A percentile compares a stretch with the other conserved stretches of the same genome.
phyloP scores from a whole-genome alignment of 75 land plant genomes.

The Cupressus sempervirens region DNA sequence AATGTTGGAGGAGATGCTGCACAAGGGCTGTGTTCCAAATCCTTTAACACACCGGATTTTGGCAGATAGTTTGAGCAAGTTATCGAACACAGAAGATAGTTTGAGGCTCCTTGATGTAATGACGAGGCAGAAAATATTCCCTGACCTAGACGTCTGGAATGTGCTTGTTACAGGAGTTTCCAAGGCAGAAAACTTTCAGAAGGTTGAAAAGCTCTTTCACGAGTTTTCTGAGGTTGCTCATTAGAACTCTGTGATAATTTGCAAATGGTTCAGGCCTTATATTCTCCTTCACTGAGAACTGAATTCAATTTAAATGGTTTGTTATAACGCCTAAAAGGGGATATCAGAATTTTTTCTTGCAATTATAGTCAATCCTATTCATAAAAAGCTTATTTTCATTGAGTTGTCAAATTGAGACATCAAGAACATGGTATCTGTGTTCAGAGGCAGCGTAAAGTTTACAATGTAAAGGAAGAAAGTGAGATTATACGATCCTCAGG shows the following conservation, averaged over 20 bases:
- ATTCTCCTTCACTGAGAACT: not conserved
- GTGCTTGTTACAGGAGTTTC: conserved; percentile 14
- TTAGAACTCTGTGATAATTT: not conserved
- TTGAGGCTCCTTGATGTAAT: conserved; percentile 25
- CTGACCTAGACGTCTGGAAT: conserved; percentile 34
- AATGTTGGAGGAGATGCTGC: conserved; percentile 78
- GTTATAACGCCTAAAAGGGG: not conserved
- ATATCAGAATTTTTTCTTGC: not conserved
- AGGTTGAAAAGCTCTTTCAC: not conserved
- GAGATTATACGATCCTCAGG: not conserved
- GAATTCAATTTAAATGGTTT: not conserved
- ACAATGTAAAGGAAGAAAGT: not conserved
- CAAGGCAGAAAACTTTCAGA: not conserved
- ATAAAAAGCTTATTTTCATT: not conserved
- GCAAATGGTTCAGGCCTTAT: not conserved
- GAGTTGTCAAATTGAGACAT: not conserved
- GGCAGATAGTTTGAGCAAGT: conserved; percentile 36
- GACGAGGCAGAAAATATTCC: conserved; percentile 17
- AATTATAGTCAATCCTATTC: not conserved
- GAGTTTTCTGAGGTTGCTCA: not conserved
- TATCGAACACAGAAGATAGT: conserved; percentile 31
- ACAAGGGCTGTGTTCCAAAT: conserved; percentile 51
- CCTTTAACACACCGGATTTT: conserved; percentile 43
- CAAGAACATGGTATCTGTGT: not conserved
- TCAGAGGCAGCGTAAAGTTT: not conserved